Conservation (phyloP, 2,329 filamentous ascomycete species). For the Fusarium torreyae region DNA sequence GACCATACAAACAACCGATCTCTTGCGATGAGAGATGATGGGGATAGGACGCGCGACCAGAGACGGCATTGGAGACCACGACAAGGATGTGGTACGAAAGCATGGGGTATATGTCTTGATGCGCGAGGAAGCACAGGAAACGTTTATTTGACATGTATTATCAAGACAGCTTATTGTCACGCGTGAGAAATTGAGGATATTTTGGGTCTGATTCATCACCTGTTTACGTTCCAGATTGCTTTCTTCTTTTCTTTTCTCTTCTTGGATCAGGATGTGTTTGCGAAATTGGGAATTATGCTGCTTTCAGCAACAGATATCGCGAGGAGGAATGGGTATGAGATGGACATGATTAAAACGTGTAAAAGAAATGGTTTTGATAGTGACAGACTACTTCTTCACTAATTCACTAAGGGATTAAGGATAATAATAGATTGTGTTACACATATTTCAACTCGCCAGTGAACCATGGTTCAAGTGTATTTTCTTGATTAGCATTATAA, state of each 20-base stretch:
- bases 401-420: not conserved
- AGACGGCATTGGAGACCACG: constrained; percentile 40
- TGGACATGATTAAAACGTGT: not conserved
- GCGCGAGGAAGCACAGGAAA: constrained; percentile 38
- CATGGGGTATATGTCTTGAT: constrained; percentile 41
- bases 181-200: constrained; percentile 39
- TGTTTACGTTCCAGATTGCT: not conserved
- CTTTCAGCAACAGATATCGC: not conserved
- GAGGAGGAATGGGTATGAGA: not conserved
- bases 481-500: not conserved
- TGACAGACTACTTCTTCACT: not conserved
- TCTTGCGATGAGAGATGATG: constrained; percentile 32
- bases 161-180: constrained; percentile 41
- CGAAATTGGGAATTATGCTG: not conserved
- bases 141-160: constrained; percentile 49
- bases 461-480: too few relatives aligned
- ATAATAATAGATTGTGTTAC: constrained; percentile 3
- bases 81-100: constrained; percentile 41
- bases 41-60: constrained; percentile 36
- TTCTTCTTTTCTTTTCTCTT: constrained; percentile 10
- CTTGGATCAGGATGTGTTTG: not conserved
- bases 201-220: constrained; percentile 27
- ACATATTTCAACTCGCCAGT: not conserved
- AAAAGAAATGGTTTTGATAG: not conserved
- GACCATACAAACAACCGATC: constrained; percentile 41